Base-by-base conservation (phyloP, 2,329 filamentous ascomycete species). In the Fusarium austroafricanum region DNA sequence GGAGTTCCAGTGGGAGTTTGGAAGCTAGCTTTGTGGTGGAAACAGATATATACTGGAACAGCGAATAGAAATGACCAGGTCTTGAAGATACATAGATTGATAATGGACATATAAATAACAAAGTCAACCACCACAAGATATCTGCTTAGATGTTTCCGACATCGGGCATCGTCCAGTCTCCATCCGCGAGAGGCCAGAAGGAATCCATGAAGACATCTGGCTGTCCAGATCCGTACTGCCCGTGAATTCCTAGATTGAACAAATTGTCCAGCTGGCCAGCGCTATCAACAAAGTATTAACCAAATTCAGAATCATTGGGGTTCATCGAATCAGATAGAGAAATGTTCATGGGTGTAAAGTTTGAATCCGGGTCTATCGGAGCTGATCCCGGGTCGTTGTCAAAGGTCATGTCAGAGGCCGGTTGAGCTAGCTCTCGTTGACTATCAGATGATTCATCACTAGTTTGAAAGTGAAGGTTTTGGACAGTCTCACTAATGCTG, bases 201-300 rank as follows among this genome's bases (percentile, higher is more conserved):
- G 64, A 62, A 28, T 67, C 64, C 62, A 67, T 62, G 6, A 67
- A 67, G 1, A 67, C 26, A 23, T 67, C 64, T 1, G 64, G 64
- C 4, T 67, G 64, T 1, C 51, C 50, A 2, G 42, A 39, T 0
- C 51, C 51, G 23, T 67, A 51, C 9, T 55, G 21, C 0, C 42
- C 47, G 4, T 67, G 56, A 7, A 61, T 20, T 1, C 47, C 64
- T 8, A 67, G 20, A 1, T 21, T 43, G 1, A 45, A 38, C 2
- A 47, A 29, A 14, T 5, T 31, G 2, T 46, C 50, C 2, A n/a
- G 7, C 0, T 44, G 40, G 10, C 10, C 4, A 9, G 33, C 50
- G 6, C 20, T 0, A 6, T 53, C 61, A 3, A 33, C 47, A 5
- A 42, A 28, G 28, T 62, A 53, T 0, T 31, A 6, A 1, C 31